Evolutionary conservation across 192 early-diverging fungal species (phyloP).

Genomic region (Lobosporangium transversale): DNA sequence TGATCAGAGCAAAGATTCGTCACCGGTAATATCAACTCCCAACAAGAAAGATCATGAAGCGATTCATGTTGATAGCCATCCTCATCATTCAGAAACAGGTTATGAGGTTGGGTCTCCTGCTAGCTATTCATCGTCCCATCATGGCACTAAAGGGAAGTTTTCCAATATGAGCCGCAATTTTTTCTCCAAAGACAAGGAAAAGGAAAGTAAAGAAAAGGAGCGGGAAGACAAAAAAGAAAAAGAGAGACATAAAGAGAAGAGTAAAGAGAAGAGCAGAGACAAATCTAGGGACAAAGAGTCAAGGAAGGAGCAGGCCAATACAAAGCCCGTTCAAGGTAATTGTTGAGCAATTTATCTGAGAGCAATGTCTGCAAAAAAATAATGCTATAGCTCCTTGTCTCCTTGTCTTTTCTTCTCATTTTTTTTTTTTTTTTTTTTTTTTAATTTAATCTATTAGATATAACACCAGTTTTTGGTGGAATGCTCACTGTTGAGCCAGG

Average conservation of each 20-base stretch:
- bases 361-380: too few species aligned
- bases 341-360: too few species aligned
- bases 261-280: conserved; percentile 20
- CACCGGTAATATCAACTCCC: not conserved
- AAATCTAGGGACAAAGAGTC: conserved; percentile 20
- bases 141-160: conserved; percentile 29
- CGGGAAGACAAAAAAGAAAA: conserved; percentile 11
- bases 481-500: conserved; percentile 54
- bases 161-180: conserved; percentile 47
- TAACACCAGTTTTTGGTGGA: conserved; percentile 46
- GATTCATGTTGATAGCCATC: not conserved
- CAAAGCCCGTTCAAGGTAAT: conserved; percentile 15
- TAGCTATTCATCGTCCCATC: not conserved
- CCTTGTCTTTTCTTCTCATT: not conserved
- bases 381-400: too few species aligned
- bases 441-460: not conserved
- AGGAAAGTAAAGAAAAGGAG: conserved; percentile 28
- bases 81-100: not conserved
- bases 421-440: conserved; percentile 5
- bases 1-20: conserved; percentile 20
- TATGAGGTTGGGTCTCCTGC: conserved; percentile 20
- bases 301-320: not conserved
- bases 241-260: conserved; percentile 4
- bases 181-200: conserved; percentile 49
- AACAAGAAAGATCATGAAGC: conserved; percentile 16